Evolutionary conservation across 2,329 filamentous ascomycete genomes (phyloP).

Genomic region (Aspergillus eucalypticola): DNA sequence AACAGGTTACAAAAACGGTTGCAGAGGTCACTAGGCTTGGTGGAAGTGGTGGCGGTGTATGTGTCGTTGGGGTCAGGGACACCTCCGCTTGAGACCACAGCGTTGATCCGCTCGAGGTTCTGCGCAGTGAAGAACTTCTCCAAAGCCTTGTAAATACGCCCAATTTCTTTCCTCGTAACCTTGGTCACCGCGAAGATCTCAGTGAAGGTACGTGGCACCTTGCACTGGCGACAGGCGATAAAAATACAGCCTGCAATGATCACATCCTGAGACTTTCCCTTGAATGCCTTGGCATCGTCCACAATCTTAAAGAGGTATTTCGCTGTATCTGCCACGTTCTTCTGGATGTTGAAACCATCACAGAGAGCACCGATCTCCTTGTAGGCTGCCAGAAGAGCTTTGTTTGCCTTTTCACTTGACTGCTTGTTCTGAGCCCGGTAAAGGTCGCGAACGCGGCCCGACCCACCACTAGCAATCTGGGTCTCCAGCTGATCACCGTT

Average conservation of each 20-base stretch:
- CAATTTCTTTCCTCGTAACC: constrained; percentile 96
- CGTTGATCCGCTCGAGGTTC: constrained; percentile 59
- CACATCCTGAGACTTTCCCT: constrained; percentile 90
- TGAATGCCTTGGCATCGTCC: constrained; percentile 89
- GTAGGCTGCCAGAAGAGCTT: constrained; percentile 76
- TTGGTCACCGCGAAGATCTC: constrained; percentile 93
- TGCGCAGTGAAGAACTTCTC: constrained; percentile 83
- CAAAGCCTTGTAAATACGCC: constrained; percentile 88
- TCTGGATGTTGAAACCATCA: constrained; percentile 78
- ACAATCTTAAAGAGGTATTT: constrained; percentile 96
- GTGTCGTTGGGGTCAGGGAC: constrained; percentile 53
- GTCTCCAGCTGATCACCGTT: constrained; percentile 90
- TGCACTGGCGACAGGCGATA: constrained; percentile 89
- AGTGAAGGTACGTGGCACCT: constrained; percentile 83
- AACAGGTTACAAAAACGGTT: constrained; percentile 87
- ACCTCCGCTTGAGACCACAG: constrained; percentile 53
- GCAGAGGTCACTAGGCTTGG: constrained; percentile 80
- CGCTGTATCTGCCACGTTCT: constrained; percentile 80
- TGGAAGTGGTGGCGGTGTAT: constrained; percentile 74
- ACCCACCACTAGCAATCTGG: constrained; percentile 79
- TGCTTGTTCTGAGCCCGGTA: constrained; percentile 82
- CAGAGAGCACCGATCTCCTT: constrained; percentile 86
- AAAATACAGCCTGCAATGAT: constrained; percentile 97
- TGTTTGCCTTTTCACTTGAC: constrained; percentile 78
- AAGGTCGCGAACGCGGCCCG: constrained; percentile 70